Base-by-base conservation (phyloP, 2,329 filamentous ascomycete genomes). In the Byssothecium circinans region DNA sequence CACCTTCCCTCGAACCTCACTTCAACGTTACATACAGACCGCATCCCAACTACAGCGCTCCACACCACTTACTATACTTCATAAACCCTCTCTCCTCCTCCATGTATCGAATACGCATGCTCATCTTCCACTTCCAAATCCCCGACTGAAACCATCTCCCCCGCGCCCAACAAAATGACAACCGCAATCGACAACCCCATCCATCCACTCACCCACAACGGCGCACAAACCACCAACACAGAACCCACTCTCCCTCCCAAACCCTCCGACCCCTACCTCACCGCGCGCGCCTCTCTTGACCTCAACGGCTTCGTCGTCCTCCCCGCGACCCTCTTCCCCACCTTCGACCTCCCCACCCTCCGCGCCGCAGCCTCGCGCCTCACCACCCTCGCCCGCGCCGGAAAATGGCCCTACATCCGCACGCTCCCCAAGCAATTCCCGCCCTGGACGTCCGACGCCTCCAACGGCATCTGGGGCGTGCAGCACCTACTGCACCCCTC, bases 391-490 rank as follows among this genome's bases (percentile, higher is more conserved):
- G 86, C 88, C 34, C 83, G 88, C 53, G 59, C 75, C n/a, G 89
- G 89, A 30, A 64, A 78, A 53, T 96, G 90, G 90, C 88, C 88
- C 2, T 81, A 87, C 71, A 84, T 95, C 62, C 87, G 90, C 55
- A 92, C 88, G 0, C 81, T 94, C 2, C 88, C 88, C 44, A 95
- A 95, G 71, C 90, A 95, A 72, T 96, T 95, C 74, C 91, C 90
- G 0, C 91, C 91, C 0, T 95, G 90, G 90, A 76, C 81, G 4
- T 77, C 76, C n/a, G 75, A 77, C 41, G 74, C 78, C 1, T 74
- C 77, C 0, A 71, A 75, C 42, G 89, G 89, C 17, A 95, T 95
- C 70, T 95, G 90, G 91, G 90, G 89, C 54, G 86, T 95, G 2
- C 90, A 95, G 76, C 88, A 91, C 70, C 79, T 95, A 4, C 78